A percentile compares a stretch with the other conserved stretches of the same genome.
phyloP scores from a whole-genome alignment of 2,329 filamentous ascomycete species.

The Aspergillus fischeri region DNA sequence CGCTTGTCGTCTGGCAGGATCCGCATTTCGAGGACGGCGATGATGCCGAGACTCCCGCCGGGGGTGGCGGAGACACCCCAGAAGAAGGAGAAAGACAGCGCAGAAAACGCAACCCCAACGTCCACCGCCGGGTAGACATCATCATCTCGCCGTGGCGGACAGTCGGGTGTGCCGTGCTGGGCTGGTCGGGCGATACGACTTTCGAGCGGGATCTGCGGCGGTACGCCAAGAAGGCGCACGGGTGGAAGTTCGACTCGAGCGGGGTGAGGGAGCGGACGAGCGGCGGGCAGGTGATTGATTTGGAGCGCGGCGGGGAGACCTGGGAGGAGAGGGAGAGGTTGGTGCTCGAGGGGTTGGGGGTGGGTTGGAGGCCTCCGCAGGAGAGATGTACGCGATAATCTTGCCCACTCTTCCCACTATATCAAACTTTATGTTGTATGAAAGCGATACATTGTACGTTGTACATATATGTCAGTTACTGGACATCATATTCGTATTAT shows the following conservation, averaged over 20 bases:
- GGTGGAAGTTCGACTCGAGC: conserved; percentile 87
- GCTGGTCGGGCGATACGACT: conserved; percentile 85
- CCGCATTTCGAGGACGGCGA: conserved; percentile 46
- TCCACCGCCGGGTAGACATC: conserved; percentile 84
- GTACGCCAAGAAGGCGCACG: conserved; percentile 68
- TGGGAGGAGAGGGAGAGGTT: conserved; percentile 70
- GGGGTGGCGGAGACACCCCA: conserved; percentile 1
- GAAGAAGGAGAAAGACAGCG: conserved; percentile 13
- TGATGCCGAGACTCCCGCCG: conserved; percentile 20
- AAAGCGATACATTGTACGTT: too few species aligned
- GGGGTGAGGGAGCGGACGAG: conserved; percentile 67
- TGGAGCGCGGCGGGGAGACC: conserved; percentile 55
- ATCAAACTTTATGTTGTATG: too few species aligned
- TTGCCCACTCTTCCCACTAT: too few species aligned
- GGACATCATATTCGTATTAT: neutral
- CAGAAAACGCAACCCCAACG: conserved; percentile 59
- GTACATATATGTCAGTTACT: too few species aligned
- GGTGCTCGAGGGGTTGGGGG: conserved; percentile 71
- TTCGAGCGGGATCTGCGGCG: conserved; percentile 81
- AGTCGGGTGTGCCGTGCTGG: conserved; percentile 79
- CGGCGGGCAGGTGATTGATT: conserved; percentile 65
- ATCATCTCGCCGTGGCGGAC: conserved; percentile 87
- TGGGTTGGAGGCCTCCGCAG: conserved; percentile 63
- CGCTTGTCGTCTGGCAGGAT: conserved; percentile 86
- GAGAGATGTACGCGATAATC: conserved; percentile 63